Base-by-base conservation (phyloP, 805 yeast genomes). In the Lachancea fermentati region DNA sequence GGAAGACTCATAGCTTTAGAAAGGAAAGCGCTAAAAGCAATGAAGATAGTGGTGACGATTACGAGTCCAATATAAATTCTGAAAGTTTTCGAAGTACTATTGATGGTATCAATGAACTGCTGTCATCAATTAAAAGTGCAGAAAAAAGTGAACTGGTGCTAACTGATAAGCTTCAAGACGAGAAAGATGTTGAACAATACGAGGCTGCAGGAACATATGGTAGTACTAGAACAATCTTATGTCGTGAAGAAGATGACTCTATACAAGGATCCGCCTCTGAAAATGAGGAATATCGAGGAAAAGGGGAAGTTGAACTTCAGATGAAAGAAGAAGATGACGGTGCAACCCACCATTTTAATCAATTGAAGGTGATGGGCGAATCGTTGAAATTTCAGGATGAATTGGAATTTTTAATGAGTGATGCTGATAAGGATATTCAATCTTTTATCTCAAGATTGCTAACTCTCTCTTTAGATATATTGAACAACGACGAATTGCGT, bases 341-440 rank as follows among this genome's bases (percentile, higher is more conserved):
- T 9, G 24, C 42, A n/a, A 46, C 49, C 0, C 48, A 46, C 25
- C 56, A 57, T 37, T 54, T 48, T 33, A 54, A 54, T 34, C 62
- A 58, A 37, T 40, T 60, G 35, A 55, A 47, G 38, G 53, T 52
- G 24, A 51, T 57, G 41, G 75, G 75, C 2, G 55, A 56, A 17
- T 52, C 53, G 12, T 43, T 62, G 2, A 60, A 63, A 39, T 59
- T 48, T 34, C 50, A 51, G 32, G 68, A 67, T 37, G 70, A 68
- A 24, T 43, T 62, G 25, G 65, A 55, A n/a, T 66, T 65, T 39
- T 37, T 67, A 4, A 26, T 57, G 2, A 58, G 52, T 9, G 43
- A 37, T n/a, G 4, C 30, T 12, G 36, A 52, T 4, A 38, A 29
- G 6, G 32, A 19, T 7, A 16, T 39, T 24, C 29, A 41, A 12